A percentile compares a stretch with the other conserved stretches of the same genome.
These are phyloP conservation scores for Penicillium robsamsonii DNA, from an alignment of 495 filamentous ascomycete genomes.

Conservation along the genomic window DNA sequence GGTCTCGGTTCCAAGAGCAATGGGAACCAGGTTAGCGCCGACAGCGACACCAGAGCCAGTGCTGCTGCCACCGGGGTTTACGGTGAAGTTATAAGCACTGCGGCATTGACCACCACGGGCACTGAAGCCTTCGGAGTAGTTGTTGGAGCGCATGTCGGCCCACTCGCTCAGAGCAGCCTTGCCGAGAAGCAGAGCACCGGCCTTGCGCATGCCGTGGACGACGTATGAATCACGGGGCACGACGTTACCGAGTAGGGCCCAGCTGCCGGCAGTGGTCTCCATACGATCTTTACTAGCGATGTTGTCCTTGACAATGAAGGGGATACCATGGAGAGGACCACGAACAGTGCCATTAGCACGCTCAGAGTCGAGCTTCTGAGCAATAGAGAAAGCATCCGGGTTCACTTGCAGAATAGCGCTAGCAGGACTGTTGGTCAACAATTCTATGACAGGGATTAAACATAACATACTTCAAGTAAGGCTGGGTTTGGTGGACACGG, in stretches of 20 bases:
- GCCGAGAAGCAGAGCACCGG: slow-evolving; percentile 67
- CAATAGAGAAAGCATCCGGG: slow-evolving; percentile 59
- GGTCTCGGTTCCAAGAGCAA: slow-evolving; percentile 71
- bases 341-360: slow-evolving; percentile 52
- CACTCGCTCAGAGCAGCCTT: slow-evolving; percentile 71
- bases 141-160: slow-evolving; percentile 70
- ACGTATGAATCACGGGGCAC: slow-evolving; percentile 66
- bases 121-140: slow-evolving; percentile 69
- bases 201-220: slow-evolving; percentile 56
- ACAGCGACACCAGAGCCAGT: slow-evolving; percentile 63
- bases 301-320: slow-evolving; percentile 74
- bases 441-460: not conserved
- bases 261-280: slow-evolving; percentile 62
- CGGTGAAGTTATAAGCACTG: slow-evolving; percentile 65
- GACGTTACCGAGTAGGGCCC: slow-evolving; percentile 60
- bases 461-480: slow-evolving; percentile 56
- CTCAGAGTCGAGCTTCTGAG: slow-evolving; percentile 57
- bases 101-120: slow-evolving; percentile 63
- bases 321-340: slow-evolving; percentile 67
- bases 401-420: slow-evolving; percentile 60
- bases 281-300: slow-evolving; percentile 68
- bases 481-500: slow-evolving; percentile 52
- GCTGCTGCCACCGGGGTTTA: slow-evolving; percentile 65
- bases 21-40: slow-evolving; percentile 57
- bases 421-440: not conserved